Percentiles rank a stretch among this genome's conserved stretches.
Conservation (phyloP, 306 rosid genomes). For the Acacia confusa region DNA sequence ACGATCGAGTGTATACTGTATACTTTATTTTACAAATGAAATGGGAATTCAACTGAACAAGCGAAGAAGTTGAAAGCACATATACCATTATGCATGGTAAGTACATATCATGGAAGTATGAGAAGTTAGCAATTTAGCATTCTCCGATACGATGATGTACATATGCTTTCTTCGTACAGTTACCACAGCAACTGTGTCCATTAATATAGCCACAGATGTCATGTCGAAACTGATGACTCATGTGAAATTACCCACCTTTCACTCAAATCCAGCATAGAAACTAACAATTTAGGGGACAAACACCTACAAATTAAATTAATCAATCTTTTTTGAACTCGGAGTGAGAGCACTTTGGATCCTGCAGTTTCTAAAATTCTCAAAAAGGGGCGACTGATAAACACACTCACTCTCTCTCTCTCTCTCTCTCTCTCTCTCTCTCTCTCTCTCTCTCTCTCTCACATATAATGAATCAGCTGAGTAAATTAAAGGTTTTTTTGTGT, state of each 20-base stretch:
- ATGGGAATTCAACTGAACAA: neutral
- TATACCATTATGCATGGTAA: neutral
- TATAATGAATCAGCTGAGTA: no score
- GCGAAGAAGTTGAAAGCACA: neutral
- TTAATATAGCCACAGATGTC: slow-evolving; percentile 13
- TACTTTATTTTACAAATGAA: neutral
- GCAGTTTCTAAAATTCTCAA: neutral
- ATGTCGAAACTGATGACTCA: neutral
- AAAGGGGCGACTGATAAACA: neutral
- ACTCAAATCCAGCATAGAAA: neutral
- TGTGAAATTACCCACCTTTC: neutral
- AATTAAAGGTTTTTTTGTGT: no score
- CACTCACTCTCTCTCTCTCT: no score
- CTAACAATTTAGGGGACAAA: neutral
- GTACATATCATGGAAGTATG: neutral
- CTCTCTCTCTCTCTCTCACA: no score
- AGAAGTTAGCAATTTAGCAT: neutral
- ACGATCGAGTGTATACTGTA: no score
- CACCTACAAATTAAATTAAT: neutral
- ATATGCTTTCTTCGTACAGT: slow-evolving; percentile 17
- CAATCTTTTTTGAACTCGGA: neutral
- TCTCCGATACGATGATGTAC: neutral
- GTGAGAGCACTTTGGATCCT: neutral
- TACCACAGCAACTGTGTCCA: slow-evolving; percentile 21
- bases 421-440: fast-evolving